Base-by-base conservation (phyloP, 2,329 filamentous ascomycete species). In the Septoria petroselini region DNA sequence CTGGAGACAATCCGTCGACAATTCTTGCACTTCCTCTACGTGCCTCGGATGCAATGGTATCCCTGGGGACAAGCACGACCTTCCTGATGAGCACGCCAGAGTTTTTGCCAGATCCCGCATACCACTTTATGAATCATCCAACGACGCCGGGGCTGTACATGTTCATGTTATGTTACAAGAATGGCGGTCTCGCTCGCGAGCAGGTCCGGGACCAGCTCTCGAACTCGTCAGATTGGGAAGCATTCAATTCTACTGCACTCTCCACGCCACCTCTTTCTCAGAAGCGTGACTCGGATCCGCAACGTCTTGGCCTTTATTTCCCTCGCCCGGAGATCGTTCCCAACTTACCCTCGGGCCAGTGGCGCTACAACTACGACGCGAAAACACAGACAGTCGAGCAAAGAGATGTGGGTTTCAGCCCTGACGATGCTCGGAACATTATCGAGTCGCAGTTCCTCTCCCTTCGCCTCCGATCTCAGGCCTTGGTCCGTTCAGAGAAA, bases 161-260 rank as follows among this genome's bases (percentile, higher is more conserved):
- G 93, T 97, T 98, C 72, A 98, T 98, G 93, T 82, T 98, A 29
- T 98, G 93, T 78, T 98, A 97, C 77, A 97, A 97, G 73, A 98
- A 98, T 71, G 93, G 93, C 60, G 90, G 90, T 2, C 82, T 97
- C 1, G 91, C 93, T 1, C 86, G 93, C 37, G 93, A 98, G 68
- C 84, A 87, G 62, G 82, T 97, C 55, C 86, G 93, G 47, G 89
- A 98, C 65, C 77, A 81, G 0, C 81, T 97, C 44, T 85, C 89
- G 17, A 70, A 72, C 19, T 68, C 74, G 7, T 67, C 70, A 3
- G 74, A 76, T 8, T 98, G 93, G 93, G 79, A 81, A 42, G 77
- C 71, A 43, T 98, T 97, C 77, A 93, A 97, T 76, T 70, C 80
- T 54, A 74, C 77, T 41, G 83, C 91, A 2, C 72, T 87, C 34